Evolutionary conservation across 352 stramenopile genomes (phyloP).

Genomic region (Globisporangium polare): DNA sequence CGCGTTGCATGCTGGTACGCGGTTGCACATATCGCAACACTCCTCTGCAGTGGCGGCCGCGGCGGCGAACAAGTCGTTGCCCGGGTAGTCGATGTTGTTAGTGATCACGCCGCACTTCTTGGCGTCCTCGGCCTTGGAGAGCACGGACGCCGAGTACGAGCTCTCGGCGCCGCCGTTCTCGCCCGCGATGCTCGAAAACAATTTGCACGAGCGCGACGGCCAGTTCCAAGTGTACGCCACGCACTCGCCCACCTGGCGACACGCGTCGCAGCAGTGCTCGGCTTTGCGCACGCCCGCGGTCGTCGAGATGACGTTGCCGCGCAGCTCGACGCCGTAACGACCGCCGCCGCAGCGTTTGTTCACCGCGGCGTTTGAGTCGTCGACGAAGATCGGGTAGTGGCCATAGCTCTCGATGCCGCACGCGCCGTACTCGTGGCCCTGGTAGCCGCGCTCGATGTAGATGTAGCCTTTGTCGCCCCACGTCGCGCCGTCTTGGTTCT

Average conservation of each 20-base stretch:
- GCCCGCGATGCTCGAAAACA: not conserved
- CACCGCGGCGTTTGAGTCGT: not conserved
- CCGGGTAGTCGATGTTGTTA: conserved; percentile 23
- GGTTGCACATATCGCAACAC: conserved; percentile 23
- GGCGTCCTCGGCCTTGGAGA: not conserved
- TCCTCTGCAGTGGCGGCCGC: conserved; percentile 8
- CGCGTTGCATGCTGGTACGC: conserved; percentile 17
- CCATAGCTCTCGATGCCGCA: not conserved
- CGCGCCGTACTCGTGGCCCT: not conserved
- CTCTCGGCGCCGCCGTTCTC: not conserved
- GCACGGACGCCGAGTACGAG: not conserved
- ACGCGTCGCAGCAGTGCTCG: conserved; percentile 7
- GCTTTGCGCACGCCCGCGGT: not conserved
- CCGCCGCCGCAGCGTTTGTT: not conserved
- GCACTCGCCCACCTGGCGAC: not conserved
- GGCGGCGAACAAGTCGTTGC: conserved; percentile 21
- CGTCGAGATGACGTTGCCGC: not conserved
- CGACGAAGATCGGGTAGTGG: not conserved
- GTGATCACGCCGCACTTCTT: conserved; percentile 17
- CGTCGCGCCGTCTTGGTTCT: conserved; percentile 33
- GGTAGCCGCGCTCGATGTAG: conserved; percentile 20
- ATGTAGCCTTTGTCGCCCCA: conserved; percentile 39
- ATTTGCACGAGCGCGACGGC: not conserved
- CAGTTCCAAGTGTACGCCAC: not conserved
- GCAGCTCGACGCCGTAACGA: not conserved